phyloP scores from a whole-genome alignment of 139 green algal genomes.

The Chlorella ohadii region DNA sequence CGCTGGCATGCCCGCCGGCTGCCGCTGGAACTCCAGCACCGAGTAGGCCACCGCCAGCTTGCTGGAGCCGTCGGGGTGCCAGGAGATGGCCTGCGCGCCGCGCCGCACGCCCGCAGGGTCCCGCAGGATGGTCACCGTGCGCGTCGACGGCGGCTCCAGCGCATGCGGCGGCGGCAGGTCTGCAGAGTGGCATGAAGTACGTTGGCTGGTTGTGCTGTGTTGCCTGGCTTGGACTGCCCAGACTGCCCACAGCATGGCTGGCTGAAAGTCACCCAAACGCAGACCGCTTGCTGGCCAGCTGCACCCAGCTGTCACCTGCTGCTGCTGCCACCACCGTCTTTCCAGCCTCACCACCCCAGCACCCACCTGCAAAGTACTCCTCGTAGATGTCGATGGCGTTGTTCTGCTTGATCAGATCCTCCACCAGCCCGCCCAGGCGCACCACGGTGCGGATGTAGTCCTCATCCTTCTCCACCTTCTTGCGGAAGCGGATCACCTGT shows the following conservation, averaged over 20 bases:
- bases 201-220: background rate
- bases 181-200: background rate
- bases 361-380: conserved; percentile 82
- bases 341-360: background rate
- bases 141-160: conserved; percentile 43
- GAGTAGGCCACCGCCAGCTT: conserved; percentile 79
- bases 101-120: conserved; percentile 76
- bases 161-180: conserved; percentile 30
- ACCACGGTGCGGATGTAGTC: conserved; percentile 90
- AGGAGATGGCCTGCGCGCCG: conserved; percentile 75
- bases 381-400: conserved; percentile 97
- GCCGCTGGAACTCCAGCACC: conserved; percentile 88
- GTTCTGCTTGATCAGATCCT: conserved; percentile 93
- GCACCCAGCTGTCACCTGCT: background rate
- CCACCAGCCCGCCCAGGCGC: conserved; percentile 68
- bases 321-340: background rate
- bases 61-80: conserved; percentile 82
- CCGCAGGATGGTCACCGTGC: conserved; percentile 86
- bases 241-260: background rate
- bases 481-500: conserved; percentile 72
- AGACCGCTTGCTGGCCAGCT: background rate
- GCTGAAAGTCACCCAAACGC: too few relatives aligned
- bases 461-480: conserved; percentile 94
- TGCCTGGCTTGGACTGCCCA: too few relatives aligned
- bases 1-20: conserved; percentile 54